Conservation (phyloP, 176 grass and related monocot species). For the Leersia perrieri region DNA sequence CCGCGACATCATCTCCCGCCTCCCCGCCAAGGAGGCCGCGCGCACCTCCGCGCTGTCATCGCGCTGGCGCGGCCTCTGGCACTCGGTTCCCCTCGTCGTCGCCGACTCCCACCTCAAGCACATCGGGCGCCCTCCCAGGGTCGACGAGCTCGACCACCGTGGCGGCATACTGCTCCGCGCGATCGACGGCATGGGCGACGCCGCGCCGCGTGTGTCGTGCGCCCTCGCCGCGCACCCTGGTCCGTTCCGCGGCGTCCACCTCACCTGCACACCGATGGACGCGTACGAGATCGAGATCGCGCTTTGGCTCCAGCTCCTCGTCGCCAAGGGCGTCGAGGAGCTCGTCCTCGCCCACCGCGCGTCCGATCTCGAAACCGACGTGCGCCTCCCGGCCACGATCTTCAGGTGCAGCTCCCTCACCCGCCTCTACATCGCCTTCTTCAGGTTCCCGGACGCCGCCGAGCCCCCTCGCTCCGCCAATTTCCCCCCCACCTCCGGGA, state of each 20-base stretch:
- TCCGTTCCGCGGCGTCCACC: neutral
- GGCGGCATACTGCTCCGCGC: neutral
- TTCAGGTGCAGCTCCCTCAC: neutral
- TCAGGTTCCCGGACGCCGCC: neutral
- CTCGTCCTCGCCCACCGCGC: no score
- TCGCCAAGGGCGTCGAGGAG: no score
- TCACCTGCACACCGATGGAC: neutral
- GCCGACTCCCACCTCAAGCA: neutral
- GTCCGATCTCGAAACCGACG: no score
- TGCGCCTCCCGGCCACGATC: no score
- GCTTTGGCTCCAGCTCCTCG: no score
- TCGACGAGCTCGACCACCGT: no score
- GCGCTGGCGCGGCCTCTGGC: conserved; percentile 2
- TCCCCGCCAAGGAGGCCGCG: neutral
- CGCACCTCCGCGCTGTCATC: conserved; percentile 13
- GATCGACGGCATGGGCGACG: neutral
- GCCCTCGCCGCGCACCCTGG: neutral
- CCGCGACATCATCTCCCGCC: neutral
- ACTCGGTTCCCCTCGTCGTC: neutral
- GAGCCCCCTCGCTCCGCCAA: neutral
- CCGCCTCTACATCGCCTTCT: neutral
- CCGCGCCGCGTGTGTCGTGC: neutral
- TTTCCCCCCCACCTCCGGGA: neutral
- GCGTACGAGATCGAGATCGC: no score
- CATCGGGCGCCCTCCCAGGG: no score